phyloP scores from a whole-genome alignment of 345 rosid species.

The Clausena lansium region DNA sequence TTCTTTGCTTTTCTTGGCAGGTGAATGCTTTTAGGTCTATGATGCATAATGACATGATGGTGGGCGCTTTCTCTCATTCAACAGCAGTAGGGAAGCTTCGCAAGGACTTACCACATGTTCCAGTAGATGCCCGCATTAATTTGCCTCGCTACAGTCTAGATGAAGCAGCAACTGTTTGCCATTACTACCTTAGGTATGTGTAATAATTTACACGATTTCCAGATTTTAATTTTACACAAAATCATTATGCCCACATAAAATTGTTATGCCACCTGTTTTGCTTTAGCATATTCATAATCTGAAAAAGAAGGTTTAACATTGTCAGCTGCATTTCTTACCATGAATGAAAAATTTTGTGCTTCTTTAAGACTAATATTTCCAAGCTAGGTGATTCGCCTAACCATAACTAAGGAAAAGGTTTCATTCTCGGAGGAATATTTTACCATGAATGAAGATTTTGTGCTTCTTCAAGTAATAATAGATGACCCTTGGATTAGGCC shows the following conservation, averaged over 20 bases:
- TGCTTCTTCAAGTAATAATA: background rate
- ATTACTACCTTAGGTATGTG: slow-evolving; percentile 87
- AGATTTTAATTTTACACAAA: background rate
- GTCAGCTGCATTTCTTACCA: background rate
- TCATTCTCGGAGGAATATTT: background rate
- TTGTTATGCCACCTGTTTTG: background rate
- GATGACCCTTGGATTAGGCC: background rate
- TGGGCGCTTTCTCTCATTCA: slow-evolving; percentile 92
- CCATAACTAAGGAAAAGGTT: background rate
- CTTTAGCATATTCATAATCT: background rate
- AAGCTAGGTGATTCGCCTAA: background rate
- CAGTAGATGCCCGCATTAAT: slow-evolving; percentile 64
- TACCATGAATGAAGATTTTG: background rate
- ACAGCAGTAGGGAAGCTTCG: slow-evolving; percentile 95
- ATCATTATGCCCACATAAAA: background rate
- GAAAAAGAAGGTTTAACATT: too few species aligned
- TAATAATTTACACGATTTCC: background rate
- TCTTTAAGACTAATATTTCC: background rate
- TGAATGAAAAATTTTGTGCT: background rate
- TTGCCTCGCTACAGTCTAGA: slow-evolving; percentile 70
- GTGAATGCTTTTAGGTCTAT: slow-evolving; percentile 90
- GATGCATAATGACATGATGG: slow-evolving; percentile 96
- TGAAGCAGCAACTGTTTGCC: slow-evolving; percentile 88
- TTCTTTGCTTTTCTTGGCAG: slow-evolving; percentile 39
- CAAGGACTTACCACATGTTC: slow-evolving; percentile 85